These are phyloP conservation scores for Ceratocystis cubensis DNA, from an alignment of 2,329 filamentous ascomycete genomes.

Conservation along the genomic window DNA sequence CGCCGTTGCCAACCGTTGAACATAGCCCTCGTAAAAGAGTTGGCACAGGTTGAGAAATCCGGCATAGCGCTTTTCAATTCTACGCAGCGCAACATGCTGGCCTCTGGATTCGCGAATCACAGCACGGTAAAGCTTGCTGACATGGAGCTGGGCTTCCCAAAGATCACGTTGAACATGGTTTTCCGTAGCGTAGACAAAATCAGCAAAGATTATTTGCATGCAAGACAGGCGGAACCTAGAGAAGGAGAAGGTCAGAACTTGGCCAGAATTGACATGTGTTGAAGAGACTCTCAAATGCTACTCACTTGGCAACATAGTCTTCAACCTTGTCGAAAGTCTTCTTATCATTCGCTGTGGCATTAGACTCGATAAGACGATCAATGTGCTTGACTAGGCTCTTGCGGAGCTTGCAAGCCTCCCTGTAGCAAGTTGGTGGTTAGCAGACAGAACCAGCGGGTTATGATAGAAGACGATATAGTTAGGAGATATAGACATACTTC, in stretches of 20 bases:
- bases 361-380: slow-evolving; percentile 32
- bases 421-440: slow-evolving; percentile 23
- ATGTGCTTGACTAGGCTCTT: slow-evolving; percentile 34
- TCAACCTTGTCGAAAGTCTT: slow-evolving; percentile 35
- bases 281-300: slow-evolving; percentile 4
- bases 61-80: slow-evolving; percentile 68
- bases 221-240: slow-evolving; percentile 47
- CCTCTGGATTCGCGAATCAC: slow-evolving; percentile 21
- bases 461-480: background rate
- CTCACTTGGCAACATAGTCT: slow-evolving; percentile 33
- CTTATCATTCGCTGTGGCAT: slow-evolving; percentile 30
- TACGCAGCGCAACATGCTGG: slow-evolving; percentile 49
- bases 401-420: slow-evolving; percentile 34
- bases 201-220: slow-evolving; percentile 57
- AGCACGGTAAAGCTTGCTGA: slow-evolving; percentile 57
- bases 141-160: slow-evolving; percentile 65
- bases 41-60: slow-evolving; percentile 79
- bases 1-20: slow-evolving; percentile 58
- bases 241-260: slow-evolving; percentile 13
- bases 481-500: slow-evolving; percentile 19
- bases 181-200: slow-evolving; percentile 53
- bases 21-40: slow-evolving; percentile 76
- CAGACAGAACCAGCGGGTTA: background rate
- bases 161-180: slow-evolving; percentile 57
- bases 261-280: background rate